Evolutionary conservation across 2,329 filamentous ascomycete genomes (phyloP), one percentile per base, ranked within the genome.

Genomic region (Cladosporium colombiae): DNA sequence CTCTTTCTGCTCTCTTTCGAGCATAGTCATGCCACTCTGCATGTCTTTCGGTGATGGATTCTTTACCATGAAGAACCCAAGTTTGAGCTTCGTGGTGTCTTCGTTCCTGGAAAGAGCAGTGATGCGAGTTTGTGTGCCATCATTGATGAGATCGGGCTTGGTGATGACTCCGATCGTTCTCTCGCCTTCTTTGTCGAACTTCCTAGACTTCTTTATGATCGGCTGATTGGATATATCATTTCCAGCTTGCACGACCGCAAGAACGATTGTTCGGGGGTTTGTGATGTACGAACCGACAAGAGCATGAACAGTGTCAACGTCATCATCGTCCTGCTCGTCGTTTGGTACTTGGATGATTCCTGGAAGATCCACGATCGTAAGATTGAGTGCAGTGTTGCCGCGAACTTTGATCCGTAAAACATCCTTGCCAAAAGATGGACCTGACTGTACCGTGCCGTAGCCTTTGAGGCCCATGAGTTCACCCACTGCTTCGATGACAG

Each of bases 241-340:
- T 25, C 75, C 78, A 5, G 78, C 78, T 0, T 76, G 75, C 1
- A 82, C 68, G 0, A 83, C 79, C 0, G 78, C 74, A 4, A 83
- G 73, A 16, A 82, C 80, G 49, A 81, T 76, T 0, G 75, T 76
- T 2, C 76, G 69, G 0, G 70, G 67, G 52, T 78, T 78, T 13
- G 70, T 27, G 70, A 81, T 77, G 62, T 81, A 81, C 1, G 49
- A 35, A 7, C 72, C 52, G 0, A 80, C 79, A 65, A 81, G 74
- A 1, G 71, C 69, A 33, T 72, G 68, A 2, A 81, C 78, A 6
- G 78, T 65, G 0, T 65, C 29, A 10, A 78, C 74, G 59, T 82
- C 79, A 1, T 67, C 55, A 33, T 76, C 74, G 1, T 73, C 76
- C 1, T 76, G 78, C 1, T 70, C 37, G n/a, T 70, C 76, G 40